A percentile compares a stretch with the other conserved stretches of the same genome.
Conservation (phyloP, 352 stramenopile species). For the Blastocystis sp. region DNA sequence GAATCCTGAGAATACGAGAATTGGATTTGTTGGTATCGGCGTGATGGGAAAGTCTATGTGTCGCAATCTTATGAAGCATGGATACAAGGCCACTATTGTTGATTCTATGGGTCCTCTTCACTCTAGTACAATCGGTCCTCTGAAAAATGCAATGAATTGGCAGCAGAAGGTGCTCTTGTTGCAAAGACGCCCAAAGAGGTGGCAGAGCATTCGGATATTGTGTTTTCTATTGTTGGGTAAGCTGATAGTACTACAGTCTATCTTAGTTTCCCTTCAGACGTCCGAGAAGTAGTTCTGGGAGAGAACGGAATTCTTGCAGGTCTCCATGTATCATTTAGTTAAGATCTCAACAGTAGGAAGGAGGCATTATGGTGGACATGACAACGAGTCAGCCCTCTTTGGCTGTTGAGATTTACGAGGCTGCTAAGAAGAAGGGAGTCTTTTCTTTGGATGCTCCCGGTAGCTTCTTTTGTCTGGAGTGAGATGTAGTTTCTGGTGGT, state of each 20-base stretch:
- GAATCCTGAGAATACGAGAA: constrained; percentile 63
- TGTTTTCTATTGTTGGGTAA: constrained; percentile 79
- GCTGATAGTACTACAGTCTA: constrained; percentile 60
- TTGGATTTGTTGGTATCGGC: constrained; percentile 76
- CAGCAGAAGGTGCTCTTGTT: constrained; percentile 73
- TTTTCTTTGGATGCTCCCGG: constrained; percentile 63
- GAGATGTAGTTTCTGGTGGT: constrained; percentile 72
- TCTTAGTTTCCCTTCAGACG: constrained; percentile 66
- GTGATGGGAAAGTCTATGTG: constrained; percentile 83
- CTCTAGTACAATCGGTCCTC: constrained; percentile 71
- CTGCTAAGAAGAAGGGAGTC: constrained; percentile 67
- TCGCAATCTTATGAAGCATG: constrained; percentile 74
- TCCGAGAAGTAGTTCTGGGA: constrained; percentile 67
- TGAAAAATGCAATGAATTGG: constrained; percentile 73
- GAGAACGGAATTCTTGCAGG: constrained; percentile 58
- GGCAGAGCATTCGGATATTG: constrained; percentile 74
- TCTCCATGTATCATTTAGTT: not conserved
- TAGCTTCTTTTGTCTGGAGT: not conserved
- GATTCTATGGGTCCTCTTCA: not conserved
- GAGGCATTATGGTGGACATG: constrained; percentile 80
- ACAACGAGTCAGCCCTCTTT: constrained; percentile 78
- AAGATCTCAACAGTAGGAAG: constrained; percentile 60
- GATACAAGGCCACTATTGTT: constrained; percentile 74
- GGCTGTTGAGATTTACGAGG: constrained; percentile 77
- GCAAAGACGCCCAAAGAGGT: constrained; percentile 75